A percentile compares a stretch with the other conserved stretches of the same genome.
Evolutionary conservation across 805 yeast species (phyloP).

Genomic region (Cyberlindnera mississippiensis): DNA sequence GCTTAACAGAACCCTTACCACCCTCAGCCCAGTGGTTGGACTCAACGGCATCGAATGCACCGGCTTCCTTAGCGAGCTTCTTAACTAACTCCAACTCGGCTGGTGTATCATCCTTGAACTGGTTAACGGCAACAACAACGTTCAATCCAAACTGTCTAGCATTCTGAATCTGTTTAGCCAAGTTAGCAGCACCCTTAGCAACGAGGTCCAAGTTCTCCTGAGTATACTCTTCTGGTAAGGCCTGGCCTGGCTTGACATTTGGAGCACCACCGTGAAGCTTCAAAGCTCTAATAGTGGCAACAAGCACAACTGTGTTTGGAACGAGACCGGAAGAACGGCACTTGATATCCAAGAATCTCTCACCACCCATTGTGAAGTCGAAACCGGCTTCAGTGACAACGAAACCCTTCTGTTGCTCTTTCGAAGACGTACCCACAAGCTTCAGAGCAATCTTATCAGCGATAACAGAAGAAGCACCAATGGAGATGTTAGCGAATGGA

Average conservation of each 20-base stretch:
- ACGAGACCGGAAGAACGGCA: constrained; percentile 76
- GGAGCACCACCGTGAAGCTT: constrained; percentile 90
- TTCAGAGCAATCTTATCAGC: constrained; percentile 83
- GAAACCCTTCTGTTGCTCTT: constrained; percentile 57
- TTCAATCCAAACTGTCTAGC: constrained; percentile 71
- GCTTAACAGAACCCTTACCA: constrained; percentile 73
- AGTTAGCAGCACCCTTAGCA: constrained; percentile 65
- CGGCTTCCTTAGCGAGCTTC: constrained; percentile 67
- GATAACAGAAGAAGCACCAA: constrained; percentile 80
- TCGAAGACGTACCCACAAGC: constrained; percentile 63
- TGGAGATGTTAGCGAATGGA: constrained; percentile 83
- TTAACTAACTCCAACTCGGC: constrained; percentile 66
- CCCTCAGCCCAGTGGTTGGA: constrained; percentile 88
- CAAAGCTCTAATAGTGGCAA: constrained; percentile 81
- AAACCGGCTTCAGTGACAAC: constrained; percentile 88
- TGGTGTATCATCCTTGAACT: constrained; percentile 68
- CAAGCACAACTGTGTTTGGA: constrained; percentile 76
- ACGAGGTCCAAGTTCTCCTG: constrained; percentile 69
- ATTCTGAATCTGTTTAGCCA: constrained; percentile 72
- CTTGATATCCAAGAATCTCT: constrained; percentile 77
- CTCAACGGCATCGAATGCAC: constrained; percentile 74
- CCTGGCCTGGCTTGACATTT: constrained; percentile 80
- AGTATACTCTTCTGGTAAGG: constrained; percentile 68
- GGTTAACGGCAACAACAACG: constrained; percentile 79
- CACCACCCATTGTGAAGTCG: constrained; percentile 92